Conservation (phyloP, 352 stramenopile species). For the Globisporangium parvum region DNA sequence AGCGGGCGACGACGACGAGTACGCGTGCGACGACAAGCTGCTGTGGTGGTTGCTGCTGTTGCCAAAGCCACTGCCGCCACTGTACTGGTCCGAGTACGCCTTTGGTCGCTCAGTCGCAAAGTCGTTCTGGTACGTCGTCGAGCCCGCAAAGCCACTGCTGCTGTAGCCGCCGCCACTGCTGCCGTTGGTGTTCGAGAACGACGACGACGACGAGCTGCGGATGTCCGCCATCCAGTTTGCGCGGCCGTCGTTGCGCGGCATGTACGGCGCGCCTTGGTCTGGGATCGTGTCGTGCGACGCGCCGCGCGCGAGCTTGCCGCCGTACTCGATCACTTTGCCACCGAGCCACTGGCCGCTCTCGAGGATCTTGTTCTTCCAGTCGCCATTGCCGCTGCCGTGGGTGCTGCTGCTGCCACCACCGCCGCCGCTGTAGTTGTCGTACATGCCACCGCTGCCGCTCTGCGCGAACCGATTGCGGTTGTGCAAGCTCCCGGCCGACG, state of each 20-base stretch:
- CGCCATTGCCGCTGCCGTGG: constrained; percentile 15
- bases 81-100: constrained; percentile 33
- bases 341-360: constrained; percentile 66
- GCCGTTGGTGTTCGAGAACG: constrained; percentile 16
- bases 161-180: constrained; percentile 14
- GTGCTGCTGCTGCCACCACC: constrained; percentile 7
- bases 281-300: constrained; percentile 39
- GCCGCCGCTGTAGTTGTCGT: constrained; percentile 24
- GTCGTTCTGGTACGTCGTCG: constrained; percentile 59
- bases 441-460: constrained; percentile 18
- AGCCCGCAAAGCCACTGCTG: constrained; percentile 3
- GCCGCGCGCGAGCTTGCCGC: constrained; percentile 41
- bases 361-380: constrained; percentile 70
- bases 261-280: constrained; percentile 32
- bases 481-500: constrained; percentile 34
- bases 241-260: constrained; percentile 60
- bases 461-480: constrained; percentile 36
- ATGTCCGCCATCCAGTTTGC: constrained; percentile 79
- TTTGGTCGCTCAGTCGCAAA: constrained; percentile 59
- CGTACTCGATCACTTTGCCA: constrained; percentile 69
- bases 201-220: constrained; percentile 41
- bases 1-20: constrained; percentile 11
- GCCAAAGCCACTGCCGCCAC: constrained; percentile 5
- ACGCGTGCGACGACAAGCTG: background rate
- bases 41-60: constrained; percentile 1